These are phyloP conservation scores for Hypoxylon sp. DNA, from an alignment of 2,329 filamentous ascomycete genomes.

Conservation along the genomic window DNA sequence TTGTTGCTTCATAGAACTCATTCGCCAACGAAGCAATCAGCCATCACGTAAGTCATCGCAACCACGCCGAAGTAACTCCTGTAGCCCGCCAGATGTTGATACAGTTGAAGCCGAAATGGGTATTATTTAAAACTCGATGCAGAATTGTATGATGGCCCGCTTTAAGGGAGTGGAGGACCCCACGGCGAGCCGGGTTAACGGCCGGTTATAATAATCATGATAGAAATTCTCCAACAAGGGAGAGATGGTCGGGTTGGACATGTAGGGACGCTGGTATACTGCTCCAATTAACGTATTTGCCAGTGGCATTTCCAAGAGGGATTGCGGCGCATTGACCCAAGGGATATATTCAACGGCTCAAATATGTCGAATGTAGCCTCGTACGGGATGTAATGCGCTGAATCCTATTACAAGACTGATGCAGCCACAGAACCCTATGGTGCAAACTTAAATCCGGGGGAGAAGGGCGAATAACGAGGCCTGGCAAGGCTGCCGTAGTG, in stretches of 20 bases:
- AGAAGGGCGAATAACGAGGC: neutral
- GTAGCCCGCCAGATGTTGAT: conserved; percentile 36
- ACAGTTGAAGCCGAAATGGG: conserved; percentile 37
- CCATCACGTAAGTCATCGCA: neutral
- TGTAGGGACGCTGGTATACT: neutral
- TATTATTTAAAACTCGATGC: conserved; percentile 50
- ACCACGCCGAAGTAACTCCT: conserved; percentile 41
- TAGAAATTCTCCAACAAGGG: neutral
- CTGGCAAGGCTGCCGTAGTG: neutral
- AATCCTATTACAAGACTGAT: neutral
- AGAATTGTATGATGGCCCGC: conserved; percentile 18
- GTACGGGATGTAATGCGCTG: neutral
- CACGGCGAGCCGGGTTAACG: neutral
- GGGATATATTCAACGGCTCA: neutral
- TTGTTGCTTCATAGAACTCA: conserved; percentile 7
- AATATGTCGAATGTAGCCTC: neutral
- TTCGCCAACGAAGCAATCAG: conserved; percentile 4
- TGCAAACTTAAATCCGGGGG: conserved; percentile 1
- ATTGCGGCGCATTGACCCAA: neutral
- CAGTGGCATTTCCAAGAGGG: neutral
- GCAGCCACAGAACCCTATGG: neutral
- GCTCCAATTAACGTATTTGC: neutral
- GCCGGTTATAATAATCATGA: conserved; percentile 26
- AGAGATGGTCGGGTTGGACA: neutral
- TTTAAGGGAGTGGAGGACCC: neutral